Conservation (phyloP, 2,329 filamentous ascomycete genomes). For the Fonsecaea nubica region DNA sequence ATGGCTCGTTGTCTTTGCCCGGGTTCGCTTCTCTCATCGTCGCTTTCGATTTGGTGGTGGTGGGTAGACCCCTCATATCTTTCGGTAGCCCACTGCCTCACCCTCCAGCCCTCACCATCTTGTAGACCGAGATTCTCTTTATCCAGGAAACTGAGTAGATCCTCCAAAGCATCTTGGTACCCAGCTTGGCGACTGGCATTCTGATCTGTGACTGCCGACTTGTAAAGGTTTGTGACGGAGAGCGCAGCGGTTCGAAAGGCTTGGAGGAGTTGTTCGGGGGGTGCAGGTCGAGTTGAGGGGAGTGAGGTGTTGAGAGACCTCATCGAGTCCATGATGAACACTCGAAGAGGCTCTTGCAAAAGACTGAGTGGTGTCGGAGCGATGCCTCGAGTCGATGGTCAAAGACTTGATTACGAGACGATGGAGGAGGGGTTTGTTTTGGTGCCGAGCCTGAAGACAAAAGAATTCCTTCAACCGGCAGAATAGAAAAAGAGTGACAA, state of each 20-base stretch:
- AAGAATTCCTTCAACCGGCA: background rate
- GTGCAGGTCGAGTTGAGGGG: constrained; percentile 53
- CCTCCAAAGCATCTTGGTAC: constrained; percentile 92
- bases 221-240: constrained; percentile 95
- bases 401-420: background rate
- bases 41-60: constrained; percentile 46
- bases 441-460: background rate
- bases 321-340: constrained; percentile 66
- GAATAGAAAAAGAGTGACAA: background rate
- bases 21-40: constrained; percentile 53
- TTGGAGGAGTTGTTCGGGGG: constrained; percentile 70
- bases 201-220: constrained; percentile 81
- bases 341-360: constrained; percentile 21
- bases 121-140: constrained; percentile 77
- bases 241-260: constrained; percentile 91
- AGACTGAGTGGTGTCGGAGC: constrained; percentile 20
- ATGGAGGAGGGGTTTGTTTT: constrained; percentile 14
- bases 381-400: background rate
- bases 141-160: constrained; percentile 84
- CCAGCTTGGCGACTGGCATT: constrained; percentile 77
- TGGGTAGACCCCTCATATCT: constrained; percentile 51
- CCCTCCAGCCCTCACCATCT: constrained; percentile 76
- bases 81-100: constrained; percentile 66
- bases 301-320: constrained; percentile 67
- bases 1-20: constrained; percentile 38